Conservation (phyloP, 345 rosid genomes). For the Geranium brycei region DNA sequence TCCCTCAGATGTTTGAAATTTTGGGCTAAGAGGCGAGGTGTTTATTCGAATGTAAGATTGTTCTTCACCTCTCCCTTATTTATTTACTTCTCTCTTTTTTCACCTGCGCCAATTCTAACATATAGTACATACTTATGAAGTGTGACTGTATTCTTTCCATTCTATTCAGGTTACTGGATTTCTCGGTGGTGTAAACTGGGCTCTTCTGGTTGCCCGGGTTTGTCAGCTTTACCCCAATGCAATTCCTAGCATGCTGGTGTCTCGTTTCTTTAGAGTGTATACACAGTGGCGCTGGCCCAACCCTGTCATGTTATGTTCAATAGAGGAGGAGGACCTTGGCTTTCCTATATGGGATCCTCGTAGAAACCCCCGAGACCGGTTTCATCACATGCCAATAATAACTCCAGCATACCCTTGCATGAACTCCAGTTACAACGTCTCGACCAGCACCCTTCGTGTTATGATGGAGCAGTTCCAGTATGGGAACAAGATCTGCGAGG, state of each 20-base stretch:
- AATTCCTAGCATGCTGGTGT: slow-evolving; percentile 53
- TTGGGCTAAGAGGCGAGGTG: slow-evolving; percentile 67
- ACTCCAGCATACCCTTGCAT: slow-evolving; percentile 68
- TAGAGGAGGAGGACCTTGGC: slow-evolving; percentile 51
- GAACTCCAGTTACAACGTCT: slow-evolving; percentile 73
- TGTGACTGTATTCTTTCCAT: background rate
- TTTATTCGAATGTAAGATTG: slow-evolving; percentile 51
- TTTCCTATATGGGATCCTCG: slow-evolving; percentile 73
- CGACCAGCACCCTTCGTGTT: slow-evolving; percentile 51
- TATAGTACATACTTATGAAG: too few relatives aligned
- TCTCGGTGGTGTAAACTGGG: slow-evolving; percentile 78
- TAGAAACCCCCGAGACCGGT: slow-evolving; percentile 45
- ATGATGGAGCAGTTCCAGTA: slow-evolving; percentile 61
- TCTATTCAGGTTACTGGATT: slow-evolving; percentile 52
- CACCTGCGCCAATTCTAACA: too few relatives aligned
- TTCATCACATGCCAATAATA: slow-evolving; percentile 63
- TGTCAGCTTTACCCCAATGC: slow-evolving; percentile 72
- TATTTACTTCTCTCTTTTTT: background rate
- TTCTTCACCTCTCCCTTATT: background rate
- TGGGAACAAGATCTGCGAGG: slow-evolving; percentile 57
- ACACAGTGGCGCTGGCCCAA: slow-evolving; percentile 72
- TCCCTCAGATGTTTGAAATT: slow-evolving; percentile 51
- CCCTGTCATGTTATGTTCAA: slow-evolving; percentile 63
- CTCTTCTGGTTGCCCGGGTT: slow-evolving; percentile 57
- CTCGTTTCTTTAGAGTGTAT: slow-evolving; percentile 59